Evolutionary conservation across 164 flowering plant genomes (phyloP).

Genomic region (Aristolochia fimbriata): DNA sequence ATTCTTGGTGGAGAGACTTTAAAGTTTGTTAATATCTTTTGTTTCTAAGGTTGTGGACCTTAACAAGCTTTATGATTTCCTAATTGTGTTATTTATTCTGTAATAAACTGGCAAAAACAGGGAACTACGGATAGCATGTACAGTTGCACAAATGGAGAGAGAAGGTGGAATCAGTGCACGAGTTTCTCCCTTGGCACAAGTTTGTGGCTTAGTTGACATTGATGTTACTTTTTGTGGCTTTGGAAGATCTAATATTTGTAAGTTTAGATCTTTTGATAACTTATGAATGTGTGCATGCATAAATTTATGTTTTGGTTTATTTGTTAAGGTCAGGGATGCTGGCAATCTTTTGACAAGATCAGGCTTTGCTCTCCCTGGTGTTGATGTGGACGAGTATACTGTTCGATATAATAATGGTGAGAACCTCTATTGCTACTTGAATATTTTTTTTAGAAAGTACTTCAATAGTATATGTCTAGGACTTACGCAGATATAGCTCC

Average conservation of each 20-base stretch:
- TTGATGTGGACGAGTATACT: slow-evolving; percentile 86
- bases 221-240: not conserved
- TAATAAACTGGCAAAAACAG: slow-evolving; percentile 18
- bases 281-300: not conserved
- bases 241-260: not conserved
- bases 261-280: not conserved
- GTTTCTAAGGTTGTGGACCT: not conserved
- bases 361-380: slow-evolving; percentile 90
- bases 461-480: no score
- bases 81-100: slow-evolving; percentile 4
- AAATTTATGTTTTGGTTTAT: slow-evolving; percentile 1
- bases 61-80: slow-evolving; percentile 1
- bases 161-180: slow-evolving; percentile 99
- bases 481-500: no score
- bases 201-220: slow-evolving; percentile 11
- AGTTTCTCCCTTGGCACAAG: slow-evolving; percentile 90
- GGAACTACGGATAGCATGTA: slow-evolving; percentile 92
- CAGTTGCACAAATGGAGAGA: slow-evolving; percentile 94
- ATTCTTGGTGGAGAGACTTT: slow-evolving; percentile 97
- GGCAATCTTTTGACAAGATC: slow-evolving; percentile 95
- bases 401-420: slow-evolving; percentile 77
- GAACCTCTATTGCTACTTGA: not conserved
- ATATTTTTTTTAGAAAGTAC: no score
- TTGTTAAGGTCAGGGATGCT: slow-evolving; percentile 82
- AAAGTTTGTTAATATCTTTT: slow-evolving; percentile 33